Evolutionary conservation across 352 stramenopile species (phyloP).

Genomic region (Pythium chondricola): DNA sequence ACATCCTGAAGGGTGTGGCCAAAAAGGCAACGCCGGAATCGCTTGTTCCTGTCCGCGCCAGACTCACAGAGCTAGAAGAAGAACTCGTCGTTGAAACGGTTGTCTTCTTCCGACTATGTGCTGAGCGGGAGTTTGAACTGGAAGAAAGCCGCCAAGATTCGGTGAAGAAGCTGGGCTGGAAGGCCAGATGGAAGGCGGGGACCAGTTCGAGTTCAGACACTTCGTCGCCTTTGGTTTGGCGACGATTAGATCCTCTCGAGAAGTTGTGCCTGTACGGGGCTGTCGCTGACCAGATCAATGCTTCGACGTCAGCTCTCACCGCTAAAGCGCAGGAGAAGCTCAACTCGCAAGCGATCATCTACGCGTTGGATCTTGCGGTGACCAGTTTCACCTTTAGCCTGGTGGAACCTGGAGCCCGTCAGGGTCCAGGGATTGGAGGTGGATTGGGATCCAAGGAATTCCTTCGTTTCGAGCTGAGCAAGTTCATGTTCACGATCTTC

Average conservation of each 20-base stretch:
- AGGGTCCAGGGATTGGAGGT: too few relatives aligned
- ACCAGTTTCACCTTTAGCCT: slow-evolving; percentile 46
- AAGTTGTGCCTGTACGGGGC: slow-evolving; percentile 47
- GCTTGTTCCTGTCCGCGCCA: slow-evolving; percentile 36
- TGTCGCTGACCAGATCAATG: slow-evolving; percentile 56
- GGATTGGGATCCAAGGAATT: slow-evolving; percentile 62
- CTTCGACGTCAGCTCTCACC: slow-evolving; percentile 38
- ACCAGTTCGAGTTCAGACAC: slow-evolving; percentile 1
- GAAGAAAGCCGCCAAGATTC: slow-evolving; percentile 63
- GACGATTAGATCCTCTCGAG: slow-evolving; percentile 31
- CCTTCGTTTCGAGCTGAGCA: slow-evolving; percentile 58
- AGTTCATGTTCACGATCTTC: slow-evolving; percentile 60
- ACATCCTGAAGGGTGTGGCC: slow-evolving; percentile 42
- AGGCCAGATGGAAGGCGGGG: slow-evolving; percentile 43
- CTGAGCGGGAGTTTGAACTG: slow-evolving; percentile 52
- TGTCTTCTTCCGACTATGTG: slow-evolving; percentile 76
- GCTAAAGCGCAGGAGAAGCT: slow-evolving; percentile 37
- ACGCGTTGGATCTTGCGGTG: slow-evolving; percentile 57
- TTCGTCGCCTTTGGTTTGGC: slow-evolving; percentile 10
- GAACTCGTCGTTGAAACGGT: slow-evolving; percentile 68
- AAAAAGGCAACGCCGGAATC: slow-evolving; percentile 49
- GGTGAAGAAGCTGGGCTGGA: slow-evolving; percentile 65
- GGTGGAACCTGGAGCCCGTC: slow-evolving; percentile 19
- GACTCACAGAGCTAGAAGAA: slow-evolving; percentile 61
- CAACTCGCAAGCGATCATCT: slow-evolving; percentile 50